phyloP scores from a whole-genome alignment of 805 yeast species.

The Zygoascus ofunaensis region DNA sequence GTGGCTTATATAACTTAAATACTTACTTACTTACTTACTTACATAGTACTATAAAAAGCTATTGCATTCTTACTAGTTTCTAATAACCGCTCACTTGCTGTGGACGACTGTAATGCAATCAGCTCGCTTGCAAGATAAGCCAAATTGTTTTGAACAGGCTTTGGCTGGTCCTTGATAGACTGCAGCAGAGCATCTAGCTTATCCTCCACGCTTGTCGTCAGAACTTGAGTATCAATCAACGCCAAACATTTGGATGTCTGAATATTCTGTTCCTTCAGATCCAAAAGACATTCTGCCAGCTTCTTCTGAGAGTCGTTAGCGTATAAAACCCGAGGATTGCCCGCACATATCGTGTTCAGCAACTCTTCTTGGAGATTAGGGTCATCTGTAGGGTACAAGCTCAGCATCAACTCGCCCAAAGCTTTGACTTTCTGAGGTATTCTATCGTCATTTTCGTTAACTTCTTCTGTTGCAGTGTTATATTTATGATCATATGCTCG shows the following conservation, averaged over 20 bases:
- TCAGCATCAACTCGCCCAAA: neutral
- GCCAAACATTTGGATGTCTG: neutral
- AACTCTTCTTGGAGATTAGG: neutral
- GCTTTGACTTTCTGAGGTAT: neutral
- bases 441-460: neutral
- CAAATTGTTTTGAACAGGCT: neutral
- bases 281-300: neutral
- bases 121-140: slow-evolving; percentile 1
- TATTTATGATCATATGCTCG: no score
- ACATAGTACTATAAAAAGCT: neutral
- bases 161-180: neutral
- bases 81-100: neutral
- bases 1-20: no score
- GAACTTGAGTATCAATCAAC: neutral
- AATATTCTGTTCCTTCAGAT: neutral
- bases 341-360: neutral
- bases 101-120: neutral
- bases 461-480: no score
- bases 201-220: neutral
- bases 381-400: neutral
- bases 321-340: neutral
- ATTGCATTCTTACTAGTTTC: neutral
- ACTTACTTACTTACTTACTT: neutral
- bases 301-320: neutral
- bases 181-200: neutral